Percentiles rank a stretch among this genome's conserved stretches.
phyloP scores from a whole-genome alignment of 108 stramenopile species.

The Cyclotella baltica region DNA sequence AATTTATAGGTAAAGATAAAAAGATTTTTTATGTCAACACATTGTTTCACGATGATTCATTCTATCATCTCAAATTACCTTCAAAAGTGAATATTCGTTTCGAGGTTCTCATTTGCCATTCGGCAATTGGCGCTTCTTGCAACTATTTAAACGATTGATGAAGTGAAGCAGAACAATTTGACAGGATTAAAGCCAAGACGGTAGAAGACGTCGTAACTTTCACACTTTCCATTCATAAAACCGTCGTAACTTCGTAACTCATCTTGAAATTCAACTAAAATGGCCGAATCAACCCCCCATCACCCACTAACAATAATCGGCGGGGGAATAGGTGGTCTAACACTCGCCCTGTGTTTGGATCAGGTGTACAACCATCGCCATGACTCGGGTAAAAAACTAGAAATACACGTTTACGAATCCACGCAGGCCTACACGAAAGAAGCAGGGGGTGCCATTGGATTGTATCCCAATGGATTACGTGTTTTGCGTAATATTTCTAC shows the following conservation, averaged over 20 bases:
- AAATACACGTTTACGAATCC: slow-evolving; percentile 56
- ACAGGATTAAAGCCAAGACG: too few relatives aligned
- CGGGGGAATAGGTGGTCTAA: slow-evolving; percentile 73
- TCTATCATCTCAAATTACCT: too few relatives aligned
- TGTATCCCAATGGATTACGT: slow-evolving; percentile 76
- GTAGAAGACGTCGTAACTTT: too few relatives aligned
- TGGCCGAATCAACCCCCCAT: neutral
- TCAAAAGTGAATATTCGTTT: too few relatives aligned
- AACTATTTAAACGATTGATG: too few relatives aligned
- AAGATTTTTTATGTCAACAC: too few relatives aligned
- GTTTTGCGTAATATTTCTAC: slow-evolving; percentile 58
- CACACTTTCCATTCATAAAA: too few relatives aligned
- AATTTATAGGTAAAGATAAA: too few relatives aligned
- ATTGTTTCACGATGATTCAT: too few relatives aligned
- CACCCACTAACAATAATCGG: slow-evolving; percentile 64
- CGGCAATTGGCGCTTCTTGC: too few relatives aligned
- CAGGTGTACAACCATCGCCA: slow-evolving; percentile 38
- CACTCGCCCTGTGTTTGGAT: slow-evolving; percentile 59
- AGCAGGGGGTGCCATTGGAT: slow-evolving; percentile 69
- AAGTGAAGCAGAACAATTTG: too few relatives aligned
- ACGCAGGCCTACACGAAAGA: slow-evolving; percentile 35
- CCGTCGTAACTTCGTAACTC: neutral
- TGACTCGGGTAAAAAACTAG: neutral
- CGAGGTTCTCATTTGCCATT: too few relatives aligned
- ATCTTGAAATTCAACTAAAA: neutral